A percentile compares a stretch with the other conserved stretches of the same genome.
Evolutionary conservation across 345 rosid species (phyloP).

Genomic region (Linum tenue): DNA sequence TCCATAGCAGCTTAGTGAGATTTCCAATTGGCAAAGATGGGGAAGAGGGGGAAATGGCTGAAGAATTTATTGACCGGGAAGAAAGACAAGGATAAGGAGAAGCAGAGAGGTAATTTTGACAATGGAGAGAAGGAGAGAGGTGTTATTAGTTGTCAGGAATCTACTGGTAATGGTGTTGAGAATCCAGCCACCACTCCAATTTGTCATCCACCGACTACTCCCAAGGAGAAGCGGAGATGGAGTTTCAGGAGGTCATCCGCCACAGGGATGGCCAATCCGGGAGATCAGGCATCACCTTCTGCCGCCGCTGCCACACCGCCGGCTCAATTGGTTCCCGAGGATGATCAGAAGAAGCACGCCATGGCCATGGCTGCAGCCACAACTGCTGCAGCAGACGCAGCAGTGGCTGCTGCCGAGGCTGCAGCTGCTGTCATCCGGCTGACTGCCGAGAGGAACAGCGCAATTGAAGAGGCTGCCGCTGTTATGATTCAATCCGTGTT

Average conservation of each 20-base stretch:
- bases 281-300: constrained; percentile 14
- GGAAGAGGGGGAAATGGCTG: constrained; percentile 83
- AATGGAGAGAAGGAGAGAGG: not conserved
- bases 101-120: constrained; percentile 15
- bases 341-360: constrained; percentile 39
- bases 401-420: constrained; percentile 43
- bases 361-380: constrained; percentile 39
- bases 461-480: constrained; percentile 53
- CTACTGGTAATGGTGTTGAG: constrained; percentile 14
- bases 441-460: constrained; percentile 22
- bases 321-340: constrained; percentile 19
- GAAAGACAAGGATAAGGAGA: constrained; percentile 49
- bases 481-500: constrained; percentile 64
- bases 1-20: constrained; percentile 14
- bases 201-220: constrained; percentile 38
- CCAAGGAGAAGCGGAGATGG: constrained; percentile 78
- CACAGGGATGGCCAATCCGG: constrained; percentile 30
- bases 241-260: constrained; percentile 85
- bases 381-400: constrained; percentile 36
- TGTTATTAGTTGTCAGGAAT: constrained; percentile 9
- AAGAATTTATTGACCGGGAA: constrained; percentile 55
- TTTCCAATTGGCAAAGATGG: constrained; percentile 36
- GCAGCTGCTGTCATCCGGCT: constrained; percentile 42
- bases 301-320: constrained; percentile 8
- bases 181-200: constrained; percentile 37